Evolutionary conservation across 139 green algal genomes (phyloP).

Genomic region (Coelastrella sp.): DNA sequence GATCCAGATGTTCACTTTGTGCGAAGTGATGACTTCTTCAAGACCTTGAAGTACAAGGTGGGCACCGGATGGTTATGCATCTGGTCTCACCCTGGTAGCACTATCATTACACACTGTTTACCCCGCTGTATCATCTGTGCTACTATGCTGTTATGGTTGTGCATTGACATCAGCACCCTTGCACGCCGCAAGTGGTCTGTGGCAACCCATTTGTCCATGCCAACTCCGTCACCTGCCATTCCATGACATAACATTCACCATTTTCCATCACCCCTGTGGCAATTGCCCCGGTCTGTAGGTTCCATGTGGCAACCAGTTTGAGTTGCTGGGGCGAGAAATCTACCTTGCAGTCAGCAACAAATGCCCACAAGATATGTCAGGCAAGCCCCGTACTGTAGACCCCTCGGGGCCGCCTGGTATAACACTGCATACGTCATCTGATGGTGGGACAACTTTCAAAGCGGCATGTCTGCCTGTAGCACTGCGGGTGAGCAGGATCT

Average conservation of each 20-base stretch:
- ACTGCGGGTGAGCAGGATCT: slow-evolving; percentile 59
- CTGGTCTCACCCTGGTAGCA: too few relatives aligned
- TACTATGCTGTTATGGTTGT: too few relatives aligned
- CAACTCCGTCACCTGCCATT: too few relatives aligned
- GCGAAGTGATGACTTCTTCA: slow-evolving; percentile 83
- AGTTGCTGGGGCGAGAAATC: slow-evolving; percentile 79
- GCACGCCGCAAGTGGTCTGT: too few relatives aligned
- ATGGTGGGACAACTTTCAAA: slow-evolving; percentile 74
- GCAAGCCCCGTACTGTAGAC: slow-evolving; percentile 55
- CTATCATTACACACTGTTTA: too few relatives aligned
- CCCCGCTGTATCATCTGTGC: too few relatives aligned
- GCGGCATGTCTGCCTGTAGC: slow-evolving; percentile 84
- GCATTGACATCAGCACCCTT: too few relatives aligned
- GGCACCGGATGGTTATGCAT: neutral
- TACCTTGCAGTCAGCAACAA: slow-evolving; percentile 84
- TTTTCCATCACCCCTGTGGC: too few relatives aligned
- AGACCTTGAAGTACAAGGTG: slow-evolving; percentile 55
- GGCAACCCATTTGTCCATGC: too few relatives aligned
- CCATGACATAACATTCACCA: too few relatives aligned
- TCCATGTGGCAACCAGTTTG: slow-evolving; percentile 95
- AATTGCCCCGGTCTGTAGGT: slow-evolving; percentile 43
- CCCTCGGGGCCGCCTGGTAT: slow-evolving; percentile 57
- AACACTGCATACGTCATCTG: slow-evolving; percentile 62
- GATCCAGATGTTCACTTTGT: slow-evolving; percentile 92
- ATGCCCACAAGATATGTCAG: slow-evolving; percentile 79